These are phyloP conservation scores for Claviceps digitariae DNA, from an alignment of 2,329 filamentous ascomycete genomes.

Conservation along the genomic window DNA sequence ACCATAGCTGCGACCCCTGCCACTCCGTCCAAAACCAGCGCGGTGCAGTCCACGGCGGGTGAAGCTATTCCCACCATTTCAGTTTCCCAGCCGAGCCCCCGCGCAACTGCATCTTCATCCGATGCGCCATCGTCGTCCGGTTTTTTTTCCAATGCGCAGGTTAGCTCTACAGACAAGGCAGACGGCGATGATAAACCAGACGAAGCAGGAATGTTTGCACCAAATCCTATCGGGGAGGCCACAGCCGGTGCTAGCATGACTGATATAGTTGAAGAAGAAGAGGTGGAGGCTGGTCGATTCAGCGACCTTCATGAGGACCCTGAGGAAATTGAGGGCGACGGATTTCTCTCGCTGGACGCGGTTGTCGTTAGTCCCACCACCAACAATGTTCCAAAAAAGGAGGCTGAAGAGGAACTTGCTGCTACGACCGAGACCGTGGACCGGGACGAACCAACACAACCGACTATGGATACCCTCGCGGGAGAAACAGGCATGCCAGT, in stretches of 20 bases:
- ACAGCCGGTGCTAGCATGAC: conserved; percentile 15
- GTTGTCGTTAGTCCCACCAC: conserved; percentile 47
- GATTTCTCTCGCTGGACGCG: conserved; percentile 61
- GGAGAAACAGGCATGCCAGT: conserved; percentile 3
- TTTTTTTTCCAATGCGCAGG: conserved; percentile 1
- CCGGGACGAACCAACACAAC: background rate
- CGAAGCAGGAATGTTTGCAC: conserved; percentile 2
- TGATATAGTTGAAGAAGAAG: conserved; percentile 26
- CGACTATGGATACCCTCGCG: background rate
- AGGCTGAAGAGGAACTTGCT: conserved; percentile 5
- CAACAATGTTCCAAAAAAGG: conserved; percentile 13
- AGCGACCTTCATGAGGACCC: conserved; percentile 68
- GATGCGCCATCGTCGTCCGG: conserved; percentile 2
- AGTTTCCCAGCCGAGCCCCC: conserved; percentile 4
- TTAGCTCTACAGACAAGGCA: background rate
- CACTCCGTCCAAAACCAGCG: conserved; percentile 1
- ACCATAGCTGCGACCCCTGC: background rate
- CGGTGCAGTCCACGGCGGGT: background rate
- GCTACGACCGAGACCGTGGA: background rate
- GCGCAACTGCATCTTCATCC: background rate
- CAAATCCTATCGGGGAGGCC: conserved; percentile 11
- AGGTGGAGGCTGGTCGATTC: conserved; percentile 47
- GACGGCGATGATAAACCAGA: conserved; percentile 1
- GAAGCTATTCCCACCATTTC: conserved; percentile 2
- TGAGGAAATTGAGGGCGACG: conserved; percentile 37